Base-by-base conservation (phyloP, 78 protist species). In the Salpingoeca rosetta region DNA sequence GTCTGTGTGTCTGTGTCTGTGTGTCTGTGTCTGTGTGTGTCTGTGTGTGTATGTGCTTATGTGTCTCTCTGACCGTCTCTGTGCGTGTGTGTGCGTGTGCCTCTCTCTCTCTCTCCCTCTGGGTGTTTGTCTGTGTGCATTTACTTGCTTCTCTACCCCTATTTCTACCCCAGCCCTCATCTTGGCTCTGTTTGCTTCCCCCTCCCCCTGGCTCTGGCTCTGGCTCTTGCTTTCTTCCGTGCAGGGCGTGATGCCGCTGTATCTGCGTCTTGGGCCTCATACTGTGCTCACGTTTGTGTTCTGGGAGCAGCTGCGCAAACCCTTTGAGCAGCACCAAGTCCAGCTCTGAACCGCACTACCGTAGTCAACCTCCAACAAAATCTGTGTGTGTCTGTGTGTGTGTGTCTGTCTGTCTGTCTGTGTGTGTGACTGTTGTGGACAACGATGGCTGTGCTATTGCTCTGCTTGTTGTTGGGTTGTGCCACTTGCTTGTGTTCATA, bases 231-330 rank as follows among this genome's bases (percentile, higher is more conserved):
- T 17, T 51, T 7, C 31, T 51, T 17, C 7, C 65, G 7, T 17
- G 44, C 85, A 87, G 75, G 89, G 89, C 40, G 37, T 82, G 25
- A n/a, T 10, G 36, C 80, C 89, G 42, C 85, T 77, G 2, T 87
- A 87, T 42, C 44, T 81, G 39, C 27, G 89, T 7, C 2, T 87
- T n/a, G 89, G 89, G 28, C 89, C 89, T 10, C 89, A 87, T 84
- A 87, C 89, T 38, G 89, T 87, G 39, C 79, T 87, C 28, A 87
- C 89, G 38, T 87, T 87, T 81, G 81, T 82, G 31, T 57, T 87
- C 65, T 87, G 89, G 89, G 89, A 87, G 42, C 76, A 11, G 76
- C 81, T 86, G 45, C 65, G 65, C 65, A 51, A 51, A n/a, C n/a
- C n/a, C n/a, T 51, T 51, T 7, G 65, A 82, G 7, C 65, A 17